Evolutionary conservation across 306 rosid species (phyloP), one percentile per base, ranked within the genome.

Genomic region (Cicer pinnatifidum): DNA sequence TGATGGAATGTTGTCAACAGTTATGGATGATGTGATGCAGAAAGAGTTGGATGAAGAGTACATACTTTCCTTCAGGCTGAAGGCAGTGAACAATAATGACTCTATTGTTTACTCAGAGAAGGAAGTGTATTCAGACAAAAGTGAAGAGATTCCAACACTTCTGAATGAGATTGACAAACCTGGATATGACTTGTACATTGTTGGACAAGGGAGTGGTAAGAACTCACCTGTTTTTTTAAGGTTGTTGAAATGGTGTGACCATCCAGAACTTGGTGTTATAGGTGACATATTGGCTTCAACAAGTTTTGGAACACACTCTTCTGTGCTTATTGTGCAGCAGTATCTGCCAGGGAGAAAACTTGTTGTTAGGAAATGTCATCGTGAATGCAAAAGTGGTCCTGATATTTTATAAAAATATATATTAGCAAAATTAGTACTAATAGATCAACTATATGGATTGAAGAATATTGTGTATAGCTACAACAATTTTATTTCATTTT

Each of bases 321-420:
- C 86, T 5, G 35, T 89, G 68, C 85, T 89, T 20, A 80, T 86
- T 6, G 77, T 88, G 20, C 89, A 84, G 7, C 83, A 81, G 15
- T 83, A 79, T 52, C 67, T 13, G 4, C 9, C 13, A 12, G 73
- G 73, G 56, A 46, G 12, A 63, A 58, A 58, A 58, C 15, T 1
- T 23, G 15, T 6, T 23, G 15, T 58, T 11, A 11, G 1, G 6
- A 33, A 33, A 11, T 6, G 17, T 58, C 16, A 11, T 58, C 11
- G 1, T 2, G 5, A 58, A 58, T 1, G 1, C 9, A 58, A 58
- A 28, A 58, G 0, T 28, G 3, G 9, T 58, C 39, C 17, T 58
- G 41, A 58, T 0, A 11, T 11, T 28, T 28, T 58, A 53, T 5
- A 53, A 11, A 16, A 8, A 17, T 9, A 23, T 53, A 7, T 51